A percentile compares a stretch with the other conserved stretches of the same genome.
These are phyloP conservation scores for Eucommia ulmoides DNA, from an alignment of 257 asterid genomes.

Conservation along the genomic window DNA sequence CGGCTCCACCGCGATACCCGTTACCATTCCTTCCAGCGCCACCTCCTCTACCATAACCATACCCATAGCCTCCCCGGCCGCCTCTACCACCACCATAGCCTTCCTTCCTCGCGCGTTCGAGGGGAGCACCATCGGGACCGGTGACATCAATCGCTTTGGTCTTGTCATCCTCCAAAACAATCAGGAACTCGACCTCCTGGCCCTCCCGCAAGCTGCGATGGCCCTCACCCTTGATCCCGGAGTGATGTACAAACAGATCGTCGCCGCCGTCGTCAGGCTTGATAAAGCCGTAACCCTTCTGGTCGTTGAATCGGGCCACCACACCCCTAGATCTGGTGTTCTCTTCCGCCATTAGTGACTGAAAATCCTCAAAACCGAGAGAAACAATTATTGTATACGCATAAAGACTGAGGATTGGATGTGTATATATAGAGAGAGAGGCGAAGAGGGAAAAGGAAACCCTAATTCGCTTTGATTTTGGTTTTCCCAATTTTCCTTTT, in stretches of 20 bases:
- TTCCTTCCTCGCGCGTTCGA: constrained; percentile 8
- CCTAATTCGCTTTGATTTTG: too few relatives aligned
- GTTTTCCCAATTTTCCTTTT: too few relatives aligned
- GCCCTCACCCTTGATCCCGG: constrained; percentile 71
- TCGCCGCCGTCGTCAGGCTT: constrained; percentile 61
- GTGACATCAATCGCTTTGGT: constrained; percentile 63
- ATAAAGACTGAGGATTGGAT: too few relatives aligned
- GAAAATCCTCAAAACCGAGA: too few relatives aligned
- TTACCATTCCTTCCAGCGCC: constrained; percentile 3
- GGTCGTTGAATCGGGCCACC: constrained; percentile 49
- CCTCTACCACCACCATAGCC: too few relatives aligned
- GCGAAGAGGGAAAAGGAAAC: too few relatives aligned
- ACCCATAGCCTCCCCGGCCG: constrained; percentile 13
- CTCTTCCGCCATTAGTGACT: constrained; percentile 64
- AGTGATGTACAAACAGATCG: constrained; percentile 77
- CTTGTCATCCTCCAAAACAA: constrained; percentile 39
- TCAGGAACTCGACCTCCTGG: constrained; percentile 64
- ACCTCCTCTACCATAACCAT: not conserved
- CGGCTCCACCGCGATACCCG: constrained; percentile 15
- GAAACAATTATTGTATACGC: too few relatives aligned
- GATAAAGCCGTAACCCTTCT: constrained; percentile 78
- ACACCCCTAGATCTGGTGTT: constrained; percentile 46
- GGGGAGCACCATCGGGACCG: constrained; percentile 49
- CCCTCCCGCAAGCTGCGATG: constrained; percentile 62
- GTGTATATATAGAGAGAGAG: too few relatives aligned